Base-by-base conservation (phyloP, 23 red algal genomes). In the Agarophyton chilense region DNA sequence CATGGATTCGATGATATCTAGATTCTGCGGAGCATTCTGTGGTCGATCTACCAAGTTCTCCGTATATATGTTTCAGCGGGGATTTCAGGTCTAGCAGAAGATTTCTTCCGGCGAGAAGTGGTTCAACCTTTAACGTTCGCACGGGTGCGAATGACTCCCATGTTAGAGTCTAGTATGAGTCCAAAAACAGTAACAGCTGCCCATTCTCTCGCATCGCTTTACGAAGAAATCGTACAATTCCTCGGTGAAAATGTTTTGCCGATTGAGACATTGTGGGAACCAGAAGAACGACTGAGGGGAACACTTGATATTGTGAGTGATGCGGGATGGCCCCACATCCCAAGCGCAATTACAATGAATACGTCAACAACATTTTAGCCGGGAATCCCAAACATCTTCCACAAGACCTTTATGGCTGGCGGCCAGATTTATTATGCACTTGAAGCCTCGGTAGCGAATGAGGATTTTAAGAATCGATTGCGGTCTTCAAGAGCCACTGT, bases 271-370 rank as follows among this genome's bases (percentile, higher is more conserved):
- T 51, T 95, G 33, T 76, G 66, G 22, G 71, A 86, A 67, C 41
- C 56, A 2, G 80, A 86, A 63, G 84, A 83, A 58, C 41, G 79
- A 21, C 64, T 95, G 26, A 77, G 44, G 38, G 71, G 52, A 49
- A 61, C 35, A 54, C 81, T 95, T 36, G 93, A 95, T 57, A 91
- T 95, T 91, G 93, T 90, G 29, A 77, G 88, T 21, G 49, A 61
- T 41, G 93, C 86, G 2, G 88, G 91, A 47, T 95, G 93, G 93
- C 93, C 93, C 17, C 85, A 95, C 56, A 82, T 87, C 28, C 77
- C 75, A 54, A 63, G 35, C 33, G 93, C 82, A 28, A 82, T 95
- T 35, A 42, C 82, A 51, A 38, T 63, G 53, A 72, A 83, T 39
- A 91, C 91, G 87, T 28, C 76, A 10, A 58, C 71, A 18, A 86